Evolutionary conservation across 2,329 filamentous ascomycete species (phyloP), one percentile per base, ranked within the genome.

Genomic region (Stachybotrys echinatus): DNA sequence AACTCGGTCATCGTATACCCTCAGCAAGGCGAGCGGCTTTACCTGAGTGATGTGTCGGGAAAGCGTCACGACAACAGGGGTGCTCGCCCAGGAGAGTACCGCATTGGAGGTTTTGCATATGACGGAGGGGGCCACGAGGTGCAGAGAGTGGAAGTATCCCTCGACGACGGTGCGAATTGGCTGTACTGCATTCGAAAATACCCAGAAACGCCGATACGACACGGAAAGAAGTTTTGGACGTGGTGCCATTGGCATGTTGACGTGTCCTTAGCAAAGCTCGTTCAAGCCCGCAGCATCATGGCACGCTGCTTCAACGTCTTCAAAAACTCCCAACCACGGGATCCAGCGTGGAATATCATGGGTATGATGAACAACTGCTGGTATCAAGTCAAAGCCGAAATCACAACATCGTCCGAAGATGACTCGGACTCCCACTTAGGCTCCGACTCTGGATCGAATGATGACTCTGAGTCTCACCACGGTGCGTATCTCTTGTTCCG

Each of bases 341-440:
- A 67, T 19, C 65, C 67, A 4, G 62, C 59, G 5, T 79, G 75
- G 75, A 79, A 77, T 51, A 64, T 74, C 1, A 68, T 74, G 70
- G 75, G 63, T 7, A 77, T 79, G 74, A 78, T 80, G 75, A 80
- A 79, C 58, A 79, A 79, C 42, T 71, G 70, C 52, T 75, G 71
- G 71, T 78, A 78, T 52, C 52, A 60, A 2, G 70, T 79, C 14
- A 70, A 68, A 43, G 59, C 69, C 0, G 67, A 73, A 34, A 66
- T 73, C 4, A 49, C 27, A 12, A 12, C 27, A 12, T 12, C 27
- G 12, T 12, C 61, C 0, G 59, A 66, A 17, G 56, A 69, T 2
- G 60, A 63, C 5, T 51, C 51, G 10, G 60, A 65, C 1, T 31
- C 27, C 12, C 7, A 12, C 12, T 12, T 31, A 31, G 27, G 27